These are phyloP conservation scores for Saccharomyces kudriavzevii DNA, from an alignment of 805 yeast species.

Conservation along the genomic window DNA sequence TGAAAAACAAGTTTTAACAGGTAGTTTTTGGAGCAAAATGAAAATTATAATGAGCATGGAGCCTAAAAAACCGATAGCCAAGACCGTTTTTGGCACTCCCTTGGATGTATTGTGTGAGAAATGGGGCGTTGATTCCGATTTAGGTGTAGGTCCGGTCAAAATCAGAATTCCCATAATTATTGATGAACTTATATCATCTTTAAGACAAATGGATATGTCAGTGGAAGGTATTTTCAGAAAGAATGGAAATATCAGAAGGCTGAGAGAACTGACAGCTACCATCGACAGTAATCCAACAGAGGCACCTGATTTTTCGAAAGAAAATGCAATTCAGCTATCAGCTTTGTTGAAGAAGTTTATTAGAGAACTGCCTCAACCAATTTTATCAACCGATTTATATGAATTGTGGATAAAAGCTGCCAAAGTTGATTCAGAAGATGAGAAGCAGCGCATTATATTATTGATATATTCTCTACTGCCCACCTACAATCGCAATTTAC, in stretches of 20 bases:
- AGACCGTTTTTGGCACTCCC: slow-evolving; percentile 70
- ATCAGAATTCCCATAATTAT: slow-evolving; percentile 76
- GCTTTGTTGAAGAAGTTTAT: slow-evolving; percentile 86
- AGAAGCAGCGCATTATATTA: slow-evolving; percentile 46
- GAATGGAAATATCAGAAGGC: slow-evolving; percentile 84
- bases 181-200: slow-evolving; percentile 76
- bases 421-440: slow-evolving; percentile 39
- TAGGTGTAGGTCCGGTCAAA: slow-evolving; percentile 76
- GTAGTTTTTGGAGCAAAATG: slow-evolving; percentile 27
- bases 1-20: slow-evolving; percentile 33
- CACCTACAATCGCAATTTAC: slow-evolving; percentile 66
- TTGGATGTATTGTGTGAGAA: slow-evolving; percentile 57
- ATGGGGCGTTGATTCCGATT: slow-evolving; percentile 74
- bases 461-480: slow-evolving; percentile 74
- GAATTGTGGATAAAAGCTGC: slow-evolving; percentile 72
- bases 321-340: slow-evolving; percentile 85
- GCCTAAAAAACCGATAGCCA: slow-evolving; percentile 15
- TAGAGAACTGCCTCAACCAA: slow-evolving; percentile 87
- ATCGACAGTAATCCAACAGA: slow-evolving; percentile 68
- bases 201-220: slow-evolving; percentile 87
- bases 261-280: slow-evolving; percentile 62
- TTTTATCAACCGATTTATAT: slow-evolving; percentile 67
- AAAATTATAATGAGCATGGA: slow-evolving; percentile 24
- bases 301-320: slow-evolving; percentile 62
- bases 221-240: slow-evolving; percentile 94